Evolutionary conservation across 768 basidiomycete genomes (phyloP).

Genomic region (Leucogyrophana mollusca): DNA sequence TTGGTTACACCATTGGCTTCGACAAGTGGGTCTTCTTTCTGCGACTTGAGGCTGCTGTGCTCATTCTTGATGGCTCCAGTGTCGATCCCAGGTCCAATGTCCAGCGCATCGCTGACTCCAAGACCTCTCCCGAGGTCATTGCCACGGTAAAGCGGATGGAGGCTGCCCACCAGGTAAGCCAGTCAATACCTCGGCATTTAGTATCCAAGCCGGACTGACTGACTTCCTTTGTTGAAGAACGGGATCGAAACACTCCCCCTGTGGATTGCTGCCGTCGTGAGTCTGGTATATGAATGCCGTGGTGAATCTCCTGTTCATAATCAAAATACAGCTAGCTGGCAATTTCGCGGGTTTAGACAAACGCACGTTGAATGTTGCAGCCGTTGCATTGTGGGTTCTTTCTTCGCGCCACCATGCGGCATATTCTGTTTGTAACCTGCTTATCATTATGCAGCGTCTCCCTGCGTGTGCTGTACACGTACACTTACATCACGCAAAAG

Average conservation of each 20-base stretch:
- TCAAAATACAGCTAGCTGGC: constrained; percentile 3
- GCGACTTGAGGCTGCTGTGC: background rate
- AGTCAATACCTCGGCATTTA: background rate
- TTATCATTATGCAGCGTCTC: background rate
- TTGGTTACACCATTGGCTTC: background rate
- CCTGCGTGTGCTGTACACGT: constrained; percentile 2
- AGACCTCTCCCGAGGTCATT: background rate
- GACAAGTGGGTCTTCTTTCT: constrained; percentile 5
- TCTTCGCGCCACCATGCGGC: background rate
- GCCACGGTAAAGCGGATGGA: constrained; percentile 4
- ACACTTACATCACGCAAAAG: constrained; percentile 2
- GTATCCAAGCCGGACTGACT: too few relatives aligned
- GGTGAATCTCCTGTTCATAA: background rate
- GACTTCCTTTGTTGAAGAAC: too few relatives aligned
- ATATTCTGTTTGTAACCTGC: background rate
- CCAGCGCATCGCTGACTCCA: constrained; percentile 1
- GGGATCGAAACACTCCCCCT: constrained; percentile 3
- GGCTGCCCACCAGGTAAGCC: constrained; percentile 6
- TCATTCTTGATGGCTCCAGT: background rate
- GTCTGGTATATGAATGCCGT: background rate
- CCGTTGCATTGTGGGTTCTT: constrained; percentile 1
- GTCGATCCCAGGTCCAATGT: constrained; percentile 4
- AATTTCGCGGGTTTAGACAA: constrained; percentile 1
- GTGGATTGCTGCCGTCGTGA: constrained; percentile 6
- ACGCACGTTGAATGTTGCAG: constrained; percentile 1